Conservation (phyloP, 805 yeast species). For the Sungouiozyma ichnusensis region DNA sequence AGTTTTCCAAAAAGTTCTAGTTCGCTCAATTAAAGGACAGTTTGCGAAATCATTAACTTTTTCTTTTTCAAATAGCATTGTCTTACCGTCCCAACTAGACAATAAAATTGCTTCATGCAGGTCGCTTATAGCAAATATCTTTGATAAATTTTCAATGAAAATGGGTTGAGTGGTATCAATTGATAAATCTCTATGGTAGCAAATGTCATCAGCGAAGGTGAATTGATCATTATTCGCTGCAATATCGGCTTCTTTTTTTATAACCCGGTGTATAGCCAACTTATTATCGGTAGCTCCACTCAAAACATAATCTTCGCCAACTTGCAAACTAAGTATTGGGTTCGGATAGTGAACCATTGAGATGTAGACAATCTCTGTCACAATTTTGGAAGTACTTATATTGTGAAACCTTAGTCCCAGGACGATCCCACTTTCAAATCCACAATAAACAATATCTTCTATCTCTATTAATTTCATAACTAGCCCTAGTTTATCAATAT, state of each 20-base stretch:
- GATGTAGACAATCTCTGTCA: constrained; percentile 14
- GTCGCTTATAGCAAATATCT: neutral
- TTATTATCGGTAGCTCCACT: constrained; percentile 14
- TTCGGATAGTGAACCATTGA: constrained; percentile 22
- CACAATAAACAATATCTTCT: constrained; percentile 14
- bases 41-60: neutral
- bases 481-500: constrained; percentile 21
- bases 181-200: neutral
- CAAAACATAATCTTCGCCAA: constrained; percentile 6
- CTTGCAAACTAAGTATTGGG: constrained; percentile 17
- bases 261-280: neutral
- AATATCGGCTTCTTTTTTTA: constrained; percentile 9
- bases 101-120: neutral
- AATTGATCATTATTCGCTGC: constrained; percentile 3
- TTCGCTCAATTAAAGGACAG: neutral
- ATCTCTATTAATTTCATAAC: constrained; percentile 18
- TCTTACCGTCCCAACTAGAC: constrained; percentile 4
- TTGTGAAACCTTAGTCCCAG: constrained; percentile 14
- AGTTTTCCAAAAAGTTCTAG: constrained; percentile 8
- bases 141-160: neutral
- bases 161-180: neutral
- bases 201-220: neutral
- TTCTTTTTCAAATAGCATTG: neutral
- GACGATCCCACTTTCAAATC: constrained; percentile 24
- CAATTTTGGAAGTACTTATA: neutral